Evolutionary conservation across 2,329 filamentous ascomycete species (phyloP), one percentile per base, ranked within the genome.

Genomic region (Colletotrichum sp.): DNA sequence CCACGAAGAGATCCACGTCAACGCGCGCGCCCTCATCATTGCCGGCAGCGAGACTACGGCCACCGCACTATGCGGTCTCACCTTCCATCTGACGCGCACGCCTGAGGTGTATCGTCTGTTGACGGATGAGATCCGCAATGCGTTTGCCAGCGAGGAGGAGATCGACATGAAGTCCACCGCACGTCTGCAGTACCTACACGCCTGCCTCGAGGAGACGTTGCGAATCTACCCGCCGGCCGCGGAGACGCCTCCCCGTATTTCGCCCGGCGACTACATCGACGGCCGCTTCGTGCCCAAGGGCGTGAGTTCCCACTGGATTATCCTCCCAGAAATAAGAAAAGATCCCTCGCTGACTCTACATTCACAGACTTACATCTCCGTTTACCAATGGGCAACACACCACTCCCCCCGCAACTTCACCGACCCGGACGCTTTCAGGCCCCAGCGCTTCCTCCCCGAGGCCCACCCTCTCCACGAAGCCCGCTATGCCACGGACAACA

Each of bases 371-470:
- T 31, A n/a, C 16, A 33, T 59, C 29, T 59, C 57, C 18, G 29
- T 59, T 2, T 59, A 33, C 57, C 61, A 64, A 6, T 64, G 27
- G 34, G 34, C 61, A 24, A 59, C 57, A 16, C 57, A 59, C 27
- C 57, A 33, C 18, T 34, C 57, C 18, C n/a, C 61, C 3, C 61
- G 34, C 15, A 64, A 64, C 38, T 64, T 64, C 27, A n/a, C 31
- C 21, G 34, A 51, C 21, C 61, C 61, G 24, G 61, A 64, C 18
- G 27, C 21, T 15, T 64, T 64, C 61, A 64, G 24, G 18, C 61
- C 61, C 16, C 21, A 64, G 61, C 61, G 61, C 9, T 64, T 38
- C 21, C 33, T 64, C 1, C 24, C 13, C 57, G 57, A 59, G 0
- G 27, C 24, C 18, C 57, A 59, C 29, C 57, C 57, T 3, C 57